Evolutionary conservation across 768 basidiomycete species (phyloP), one percentile per base, ranked within the genome.

Genomic region (Goffeauzyma gilvescens): DNA sequence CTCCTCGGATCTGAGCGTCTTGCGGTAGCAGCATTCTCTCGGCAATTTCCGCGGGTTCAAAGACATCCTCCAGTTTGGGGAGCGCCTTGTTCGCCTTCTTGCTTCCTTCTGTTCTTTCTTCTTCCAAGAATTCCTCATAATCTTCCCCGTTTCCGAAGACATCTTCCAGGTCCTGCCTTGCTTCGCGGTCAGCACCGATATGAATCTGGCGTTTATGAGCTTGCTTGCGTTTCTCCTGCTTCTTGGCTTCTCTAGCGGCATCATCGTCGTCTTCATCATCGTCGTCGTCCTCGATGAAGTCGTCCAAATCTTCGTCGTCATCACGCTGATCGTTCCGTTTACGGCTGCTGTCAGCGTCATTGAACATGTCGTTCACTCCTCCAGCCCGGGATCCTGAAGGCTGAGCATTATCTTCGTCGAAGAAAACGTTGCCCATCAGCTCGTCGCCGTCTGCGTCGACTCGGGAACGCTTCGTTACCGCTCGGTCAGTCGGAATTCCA

Each of bases 71-170:
- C 45, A 46, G 24, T 42, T 42, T 40, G 51, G 90, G 84, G 60
- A 93, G 86, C 49, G 79, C 76, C 54, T 84, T 84, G 58, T 72
- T 79, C 71, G 81, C 81, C 41, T 83, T 79, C 7, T 72, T 68
- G 23, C 89, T 89, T 5, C 78, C 84, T 10, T 48, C 55, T 34
- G 72, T 68, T 23, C 89, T 89, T 5, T 78, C 84, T 10, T 48
- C 55, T 34, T 69, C 78, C 33, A 98, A 63, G 10, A 89, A 89
- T 80, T 84, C 89, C 53, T 86, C 86, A 60, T 90, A 98, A 51
- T 96, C 89, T 54, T 80, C 78, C 6, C 93, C 93, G 50, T 89
- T 82, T 25, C 93, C 93, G 51, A 98, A 98, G 1, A 96, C 84
- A 45, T 85, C 89, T 48, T 81, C 79, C 21, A 96, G 81, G 65